Evolutionary conservation across 2,329 filamentous ascomycete species (phyloP), one percentile per base, ranked within the genome.

Genomic region (Hymenoscyphus albidus): DNA sequence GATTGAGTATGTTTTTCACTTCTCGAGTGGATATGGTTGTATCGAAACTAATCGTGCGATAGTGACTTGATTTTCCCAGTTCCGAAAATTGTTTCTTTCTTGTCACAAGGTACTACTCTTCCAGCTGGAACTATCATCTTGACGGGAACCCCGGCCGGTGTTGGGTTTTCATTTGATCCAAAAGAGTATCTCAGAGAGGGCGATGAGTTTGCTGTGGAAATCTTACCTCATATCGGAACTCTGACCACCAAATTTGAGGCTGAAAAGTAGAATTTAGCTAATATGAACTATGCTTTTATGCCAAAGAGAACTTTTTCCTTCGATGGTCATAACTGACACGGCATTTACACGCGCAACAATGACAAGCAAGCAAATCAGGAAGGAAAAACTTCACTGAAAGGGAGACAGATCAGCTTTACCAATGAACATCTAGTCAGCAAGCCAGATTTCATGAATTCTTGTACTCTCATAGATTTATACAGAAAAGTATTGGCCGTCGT

Each of bases 1-100:
- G 18, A 68, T 78, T 51, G 77, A 78, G 78, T 80, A 75, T 74
- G 71, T 56, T 14, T 5, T 13, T 9, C 5, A 32, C 27, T 54
- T 82, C n/a, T 81, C 79, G 22, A n/a, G 3, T 22, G 10, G 18
- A 35, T 14, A 44, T n/a, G 18, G 44, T 13, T 31, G 16, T 31
- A 10, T 9, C 5, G 12, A 58, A 18, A 32, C 39, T 59, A 40
- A 59, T 9, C 14, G 44, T 38, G 16, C 56, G 35, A 13, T 55
- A 80, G 78, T 63, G 79, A 81, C 64, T 69, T 81, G 31, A 80
- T 81, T 61, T 81, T 81, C 72, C 78, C 74, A 27, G 78, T 87
- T 12, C 77, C 80, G 0, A 74, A 80, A 64, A 75, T 81, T 35
- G 73, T 82, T 22, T 69, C 70, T 5, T 78, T 78, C 55, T 66